Evolutionary conservation across 1,284 basidiomycete species (phyloP).

Genomic region (Grifola frondosa): DNA sequence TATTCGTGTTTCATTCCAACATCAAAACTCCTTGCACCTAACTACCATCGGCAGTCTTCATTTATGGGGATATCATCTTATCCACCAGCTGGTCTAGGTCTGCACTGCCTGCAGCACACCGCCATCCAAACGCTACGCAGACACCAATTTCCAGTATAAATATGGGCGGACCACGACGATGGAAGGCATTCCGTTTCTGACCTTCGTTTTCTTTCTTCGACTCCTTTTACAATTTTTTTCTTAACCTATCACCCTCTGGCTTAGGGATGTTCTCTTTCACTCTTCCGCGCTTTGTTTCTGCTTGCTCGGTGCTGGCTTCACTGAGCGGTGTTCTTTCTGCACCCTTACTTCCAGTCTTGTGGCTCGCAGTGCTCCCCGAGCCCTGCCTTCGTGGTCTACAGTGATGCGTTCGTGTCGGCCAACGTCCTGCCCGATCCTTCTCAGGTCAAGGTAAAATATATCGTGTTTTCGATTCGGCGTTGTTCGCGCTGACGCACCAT

Average conservation of each 20-base stretch:
- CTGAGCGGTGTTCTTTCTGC: constrained; percentile 2
- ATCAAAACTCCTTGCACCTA: too few relatives aligned
- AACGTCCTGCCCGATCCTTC: constrained; percentile 12
- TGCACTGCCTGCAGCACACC: too few relatives aligned
- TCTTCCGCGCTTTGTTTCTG: constrained; percentile 5
- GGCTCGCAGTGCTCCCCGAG: constrained; percentile 7
- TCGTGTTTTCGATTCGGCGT: not conserved
- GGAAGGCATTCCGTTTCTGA: too few relatives aligned
- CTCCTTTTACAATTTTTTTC: constrained; percentile 1
- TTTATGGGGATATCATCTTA: too few relatives aligned
- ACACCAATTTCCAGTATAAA: too few relatives aligned
- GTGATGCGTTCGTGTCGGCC: constrained; percentile 14
- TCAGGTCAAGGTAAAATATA: constrained; percentile 7
- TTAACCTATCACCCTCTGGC: constrained; percentile 6
- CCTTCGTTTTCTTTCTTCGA: constrained; percentile 5
- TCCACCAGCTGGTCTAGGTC: too few relatives aligned
- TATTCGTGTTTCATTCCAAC: too few relatives aligned
- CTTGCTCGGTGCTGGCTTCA: constrained; percentile 7
- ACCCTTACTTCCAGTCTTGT: constrained; percentile 1
- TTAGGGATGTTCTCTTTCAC: constrained; percentile 9
- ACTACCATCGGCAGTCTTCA: too few relatives aligned
- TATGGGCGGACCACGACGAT: too few relatives aligned
- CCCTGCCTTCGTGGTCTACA: constrained; percentile 20
- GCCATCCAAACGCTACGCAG: too few relatives aligned
- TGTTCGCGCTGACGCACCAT: not conserved